Evolutionary conservation across 805 yeast genomes (phyloP).

Genomic region (Zygosaccharomyces bisporus): DNA sequence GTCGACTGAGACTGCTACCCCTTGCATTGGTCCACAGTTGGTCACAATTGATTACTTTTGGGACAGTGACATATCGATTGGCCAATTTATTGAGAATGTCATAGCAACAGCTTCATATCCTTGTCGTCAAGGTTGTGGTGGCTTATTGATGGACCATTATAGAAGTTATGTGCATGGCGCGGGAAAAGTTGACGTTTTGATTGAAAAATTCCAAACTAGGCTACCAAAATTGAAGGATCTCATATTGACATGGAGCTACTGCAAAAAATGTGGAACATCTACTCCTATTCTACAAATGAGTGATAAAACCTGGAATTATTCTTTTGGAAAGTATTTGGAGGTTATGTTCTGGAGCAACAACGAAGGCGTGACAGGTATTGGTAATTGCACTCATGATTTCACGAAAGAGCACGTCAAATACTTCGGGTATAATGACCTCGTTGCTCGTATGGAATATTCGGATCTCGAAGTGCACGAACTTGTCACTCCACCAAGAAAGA

Average conservation of each 20-base stretch:
- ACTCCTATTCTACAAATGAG: conserved; percentile 81
- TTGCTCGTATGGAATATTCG: conserved; percentile 74
- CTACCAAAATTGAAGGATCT: conserved; percentile 60
- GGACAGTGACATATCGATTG: conserved; percentile 86
- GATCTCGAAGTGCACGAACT: conserved; percentile 74
- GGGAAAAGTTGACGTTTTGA: conserved; percentile 73
- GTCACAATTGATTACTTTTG: conserved; percentile 82
- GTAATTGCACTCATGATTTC: conserved; percentile 74
- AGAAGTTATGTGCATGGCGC: conserved; percentile 84
- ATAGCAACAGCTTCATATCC: conserved; percentile 59
- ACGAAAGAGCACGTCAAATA: conserved; percentile 78
- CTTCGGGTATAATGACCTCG: conserved; percentile 75
- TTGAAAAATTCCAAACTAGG: conserved; percentile 57
- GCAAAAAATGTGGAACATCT: conserved; percentile 70
- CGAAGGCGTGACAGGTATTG: conserved; percentile 52
- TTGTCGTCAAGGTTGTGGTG: conserved; percentile 83
- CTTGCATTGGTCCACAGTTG: conserved; percentile 88
- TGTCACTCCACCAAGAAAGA: conserved; percentile 65
- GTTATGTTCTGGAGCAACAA: conserved; percentile 70
- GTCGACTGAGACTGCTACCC: conserved; percentile 78
- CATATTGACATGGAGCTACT: conserved; percentile 86
- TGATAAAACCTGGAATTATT: conserved; percentile 82
- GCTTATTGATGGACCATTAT: conserved; percentile 65
- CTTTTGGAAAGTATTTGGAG: conserved; percentile 92
- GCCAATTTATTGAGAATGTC: conserved; percentile 79